Conservation (phyloP, 176 grass and related monocot species). For the Alopecurus myosuroides region DNA sequence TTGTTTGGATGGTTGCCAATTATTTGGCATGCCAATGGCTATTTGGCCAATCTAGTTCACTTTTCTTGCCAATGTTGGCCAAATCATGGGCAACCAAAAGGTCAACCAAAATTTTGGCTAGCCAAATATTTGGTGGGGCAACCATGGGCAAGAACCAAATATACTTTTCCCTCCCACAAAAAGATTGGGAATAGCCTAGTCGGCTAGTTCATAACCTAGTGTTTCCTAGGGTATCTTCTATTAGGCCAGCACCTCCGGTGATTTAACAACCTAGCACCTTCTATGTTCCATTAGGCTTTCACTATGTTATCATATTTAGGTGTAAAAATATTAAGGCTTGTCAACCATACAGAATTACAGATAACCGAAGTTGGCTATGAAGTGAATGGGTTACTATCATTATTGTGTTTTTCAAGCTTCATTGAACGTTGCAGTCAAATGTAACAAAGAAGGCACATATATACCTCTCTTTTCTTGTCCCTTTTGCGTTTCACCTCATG, state of each 20-base stretch:
- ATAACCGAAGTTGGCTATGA: background rate
- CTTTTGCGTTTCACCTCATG: slow-evolving; percentile 85
- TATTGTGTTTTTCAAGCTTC: background rate
- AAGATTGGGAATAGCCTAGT: no score
- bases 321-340: background rate
- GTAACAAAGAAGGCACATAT: background rate
- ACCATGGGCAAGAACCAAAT: no score
- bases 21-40: no score
- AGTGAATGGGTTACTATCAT: background rate
- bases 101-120: no score
- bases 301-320: background rate
- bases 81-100: no score
- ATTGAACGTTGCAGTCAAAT: background rate
- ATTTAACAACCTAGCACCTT: background rate
- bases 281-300: background rate
- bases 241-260: background rate
- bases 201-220: background rate
- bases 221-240: background rate
- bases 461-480: slow-evolving; percentile 96
- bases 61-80: no score
- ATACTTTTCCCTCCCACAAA: no score
- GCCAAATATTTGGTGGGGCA: no score
- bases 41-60: no score
- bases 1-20: no score
- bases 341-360: background rate